Evolutionary conservation across 1,139 yeast genomes (phyloP).

Genomic region (Suhomyces yuchorum): DNA sequence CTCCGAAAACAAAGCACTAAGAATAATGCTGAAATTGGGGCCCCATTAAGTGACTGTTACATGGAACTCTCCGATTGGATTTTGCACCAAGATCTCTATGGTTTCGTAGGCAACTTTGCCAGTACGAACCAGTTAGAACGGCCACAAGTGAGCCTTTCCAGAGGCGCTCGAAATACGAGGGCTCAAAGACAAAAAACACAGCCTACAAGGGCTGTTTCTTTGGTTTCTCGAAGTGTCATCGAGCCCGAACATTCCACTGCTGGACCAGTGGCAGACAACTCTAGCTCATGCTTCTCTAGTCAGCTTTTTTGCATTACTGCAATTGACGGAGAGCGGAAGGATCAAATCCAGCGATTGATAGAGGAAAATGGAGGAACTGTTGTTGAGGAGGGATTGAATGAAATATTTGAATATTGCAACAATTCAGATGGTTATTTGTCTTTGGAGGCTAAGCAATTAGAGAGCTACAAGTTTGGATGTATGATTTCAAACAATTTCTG

Average conservation of each 20-base stretch:
- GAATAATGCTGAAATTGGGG: slow-evolving; percentile 18
- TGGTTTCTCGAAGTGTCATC: not conserved
- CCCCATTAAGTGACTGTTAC: slow-evolving; percentile 22
- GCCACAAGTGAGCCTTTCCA: not conserved
- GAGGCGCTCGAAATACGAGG: slow-evolving; percentile 7
- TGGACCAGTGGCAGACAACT: not conserved
- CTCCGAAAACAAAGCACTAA: slow-evolving; percentile 28
- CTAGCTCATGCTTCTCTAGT: not conserved
- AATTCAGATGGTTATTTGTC: slow-evolving; percentile 14
- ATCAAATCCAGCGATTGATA: slow-evolving; percentile 38
- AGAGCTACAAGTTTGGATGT: slow-evolving; percentile 56
- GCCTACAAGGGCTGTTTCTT: not conserved
- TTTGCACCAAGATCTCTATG: slow-evolving; percentile 36
- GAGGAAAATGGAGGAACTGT: slow-evolving; percentile 56
- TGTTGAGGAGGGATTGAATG: slow-evolving; percentile 49
- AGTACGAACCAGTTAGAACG: not conserved
- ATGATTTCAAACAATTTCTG: slow-evolving; percentile 58
- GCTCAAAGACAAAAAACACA: slow-evolving; percentile 15
- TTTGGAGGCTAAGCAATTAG: slow-evolving; percentile 19
- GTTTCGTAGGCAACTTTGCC: slow-evolving; percentile 6
- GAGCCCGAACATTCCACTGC: slow-evolving; percentile 3
- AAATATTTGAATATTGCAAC: slow-evolving; percentile 26
- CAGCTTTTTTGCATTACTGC: slow-evolving; percentile 41
- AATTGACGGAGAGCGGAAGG: slow-evolving; percentile 38
- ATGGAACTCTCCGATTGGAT: slow-evolving; percentile 49